A percentile compares a stretch with the other conserved stretches of the same genome.
phyloP scores from a whole-genome alignment of 495 filamentous ascomycete genomes.

The Sordaria brevicollis region DNA sequence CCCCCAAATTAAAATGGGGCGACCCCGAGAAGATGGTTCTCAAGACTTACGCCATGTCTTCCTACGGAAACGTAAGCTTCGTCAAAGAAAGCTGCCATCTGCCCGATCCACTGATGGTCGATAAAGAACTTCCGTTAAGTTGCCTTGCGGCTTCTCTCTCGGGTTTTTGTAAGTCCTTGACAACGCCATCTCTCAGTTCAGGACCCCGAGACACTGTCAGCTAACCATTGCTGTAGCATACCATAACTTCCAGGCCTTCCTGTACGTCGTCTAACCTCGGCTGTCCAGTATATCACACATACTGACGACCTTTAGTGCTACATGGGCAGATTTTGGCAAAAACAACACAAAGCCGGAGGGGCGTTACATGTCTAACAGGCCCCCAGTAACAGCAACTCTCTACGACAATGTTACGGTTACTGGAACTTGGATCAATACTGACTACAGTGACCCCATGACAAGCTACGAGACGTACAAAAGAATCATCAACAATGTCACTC shows the following conservation, averaged over 20 bases:
- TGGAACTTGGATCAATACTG: slow-evolving; percentile 48
- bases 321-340: slow-evolving; percentile 37
- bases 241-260: slow-evolving; percentile 24
- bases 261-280: slow-evolving; percentile 7
- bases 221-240: slow-evolving; percentile 11
- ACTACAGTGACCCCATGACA: slow-evolving; percentile 33
- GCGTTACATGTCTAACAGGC: slow-evolving; percentile 31
- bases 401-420: slow-evolving; percentile 56
- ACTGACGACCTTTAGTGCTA: background rate
- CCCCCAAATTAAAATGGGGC: slow-evolving; percentile 53
- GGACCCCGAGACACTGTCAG: background rate
- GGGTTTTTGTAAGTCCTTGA: slow-evolving; percentile 30
- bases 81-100: slow-evolving; percentile 44
- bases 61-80: slow-evolving; percentile 49
- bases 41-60: slow-evolving; percentile 43
- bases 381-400: slow-evolving; percentile 43
- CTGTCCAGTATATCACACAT: background rate
- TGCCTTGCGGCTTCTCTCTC: slow-evolving; percentile 57
- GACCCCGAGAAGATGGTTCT: slow-evolving; percentile 31
- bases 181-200: background rate
- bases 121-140: slow-evolving; percentile 36
- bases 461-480: slow-evolving; percentile 36
- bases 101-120: slow-evolving; percentile 37
- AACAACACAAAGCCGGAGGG: slow-evolving; percentile 25
- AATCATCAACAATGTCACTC: slow-evolving; percentile 60